Base-by-base conservation (phyloP, 1,139 yeast genomes). In the Pichia sp. region DNA sequence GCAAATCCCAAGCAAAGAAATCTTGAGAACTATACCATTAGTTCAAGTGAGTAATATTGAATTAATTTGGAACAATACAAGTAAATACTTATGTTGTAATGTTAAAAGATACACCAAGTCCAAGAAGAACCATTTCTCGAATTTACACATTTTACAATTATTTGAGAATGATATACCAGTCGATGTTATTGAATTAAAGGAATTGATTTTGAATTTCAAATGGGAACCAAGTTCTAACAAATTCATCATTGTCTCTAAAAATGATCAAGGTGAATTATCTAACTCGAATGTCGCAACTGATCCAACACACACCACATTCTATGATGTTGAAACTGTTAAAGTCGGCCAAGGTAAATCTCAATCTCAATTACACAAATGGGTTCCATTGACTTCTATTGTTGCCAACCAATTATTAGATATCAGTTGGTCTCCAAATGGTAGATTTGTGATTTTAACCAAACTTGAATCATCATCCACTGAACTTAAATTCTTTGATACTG, bases 61-160 rank as follows among this genome's bases (percentile, higher is more conserved):
- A 61, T 71, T 94, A 72, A 90, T 83, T 72, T 94, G 99, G 99
- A 97, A 92, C 67, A 82, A 80, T 54, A 81, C 85, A 57, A 90
- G 88, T 52, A 81, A 81, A 58, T 83, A 72, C 66, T 71, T 94
- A 64, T 86, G 96, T 71, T 95, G 90, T 61, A 88, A 86, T 71
- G 97, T 94, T 55, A 97, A 90, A 65, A 87, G 97, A 69, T 96
- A 88, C 67, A 87, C 97, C 47, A 92, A 92, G 68, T 84, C 96
- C 43, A 87, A 85, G 66, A 94, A 94, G 75, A 85, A 95, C 27
- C 68, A 84, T 46, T 90, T 86, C 74, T 82, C 97, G 51, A 88
- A 88, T 64, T 75, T 94, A 66, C 98, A 94, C 68, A 85, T 94
- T 61, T 88, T 92, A 77, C 84, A 86, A 62, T 68, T 87, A 49